A percentile compares a stretch with the other conserved stretches of the same genome.
phyloP scores from a whole-genome alignment of 108 stramenopile species.

The Craspedostauros australis region DNA sequence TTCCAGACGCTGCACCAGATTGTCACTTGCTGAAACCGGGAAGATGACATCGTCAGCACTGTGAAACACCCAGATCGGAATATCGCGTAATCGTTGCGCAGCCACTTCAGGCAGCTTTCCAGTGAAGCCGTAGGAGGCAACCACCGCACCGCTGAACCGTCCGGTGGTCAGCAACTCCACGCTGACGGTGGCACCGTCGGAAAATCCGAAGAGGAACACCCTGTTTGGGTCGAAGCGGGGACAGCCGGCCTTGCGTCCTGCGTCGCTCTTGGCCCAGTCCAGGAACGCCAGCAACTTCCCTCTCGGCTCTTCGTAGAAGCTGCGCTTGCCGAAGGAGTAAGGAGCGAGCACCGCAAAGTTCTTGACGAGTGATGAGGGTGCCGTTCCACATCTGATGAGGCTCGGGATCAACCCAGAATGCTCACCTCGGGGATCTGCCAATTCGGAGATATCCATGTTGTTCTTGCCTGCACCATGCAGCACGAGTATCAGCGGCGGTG shows the following conservation, averaged over 20 bases:
- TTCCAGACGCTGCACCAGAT: conserved; percentile 31
- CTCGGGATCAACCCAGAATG: conserved; percentile 69
- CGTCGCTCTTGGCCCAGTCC: conserved; percentile 34
- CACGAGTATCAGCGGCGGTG: conserved; percentile 55
- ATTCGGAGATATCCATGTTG: conserved; percentile 41
- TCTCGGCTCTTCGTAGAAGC: conserved; percentile 70
- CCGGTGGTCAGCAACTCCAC: conserved; percentile 71
- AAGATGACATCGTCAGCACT: conserved; percentile 71
- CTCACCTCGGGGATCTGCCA: conserved; percentile 58
- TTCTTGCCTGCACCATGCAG: conserved; percentile 74
- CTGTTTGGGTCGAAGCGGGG: conserved; percentile 40
- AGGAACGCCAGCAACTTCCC: conserved; percentile 53
- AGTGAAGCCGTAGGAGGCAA: conserved; percentile 70
- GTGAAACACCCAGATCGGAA: conserved; percentile 78
- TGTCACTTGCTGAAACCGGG: conserved; percentile 41
- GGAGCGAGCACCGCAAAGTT: conserved; percentile 75
- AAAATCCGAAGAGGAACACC: conserved; percentile 70
- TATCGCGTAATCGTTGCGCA: conserved; percentile 41
- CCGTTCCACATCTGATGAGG: conserved; percentile 39
- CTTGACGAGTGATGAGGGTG: conserved; percentile 40
- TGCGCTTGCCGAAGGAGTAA: conserved; percentile 50
- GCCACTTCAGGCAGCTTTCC: conserved; percentile 55
- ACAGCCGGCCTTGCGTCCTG: conserved; percentile 7
- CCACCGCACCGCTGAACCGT: conserved; percentile 46
- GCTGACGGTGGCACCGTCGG: conserved; percentile 75